Conservation (phyloP, 805 yeast genomes). For the Wickerhamiella lipophila region DNA sequence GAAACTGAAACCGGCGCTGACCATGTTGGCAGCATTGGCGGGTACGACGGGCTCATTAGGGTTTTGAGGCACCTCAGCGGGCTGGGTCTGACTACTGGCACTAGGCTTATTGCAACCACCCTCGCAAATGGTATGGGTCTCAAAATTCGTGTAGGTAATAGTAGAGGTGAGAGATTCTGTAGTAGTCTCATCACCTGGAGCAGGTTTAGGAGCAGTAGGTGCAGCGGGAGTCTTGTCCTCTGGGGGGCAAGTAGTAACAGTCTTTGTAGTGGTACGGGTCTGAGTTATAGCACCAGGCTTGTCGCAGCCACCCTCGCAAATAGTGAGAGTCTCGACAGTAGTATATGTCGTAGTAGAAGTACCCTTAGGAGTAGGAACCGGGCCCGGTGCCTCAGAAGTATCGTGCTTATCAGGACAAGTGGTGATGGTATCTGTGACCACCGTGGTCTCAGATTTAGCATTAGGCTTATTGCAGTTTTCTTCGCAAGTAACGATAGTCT, state of each 20-base stretch:
- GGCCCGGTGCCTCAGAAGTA: background rate
- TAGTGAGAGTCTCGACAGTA: slow-evolving; percentile 5
- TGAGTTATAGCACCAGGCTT: slow-evolving; percentile 2
- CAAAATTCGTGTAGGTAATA: too few species aligned
- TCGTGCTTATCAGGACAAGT: background rate
- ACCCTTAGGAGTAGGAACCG: background rate
- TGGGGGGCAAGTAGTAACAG: slow-evolving; percentile 3
- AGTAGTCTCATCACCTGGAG: background rate
- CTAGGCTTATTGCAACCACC: too few species aligned
- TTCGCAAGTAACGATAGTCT: slow-evolving; percentile 2
- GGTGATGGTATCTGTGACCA: background rate
- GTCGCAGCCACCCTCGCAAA: slow-evolving; percentile 7
- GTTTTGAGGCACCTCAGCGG: background rate
- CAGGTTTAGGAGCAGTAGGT: too few species aligned
- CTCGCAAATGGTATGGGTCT: too few species aligned
- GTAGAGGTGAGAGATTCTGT: background rate
- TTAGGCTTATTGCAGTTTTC: background rate
- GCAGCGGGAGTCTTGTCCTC: background rate
- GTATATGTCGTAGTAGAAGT: background rate
- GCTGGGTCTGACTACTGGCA: background rate
- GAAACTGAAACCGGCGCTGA: background rate
- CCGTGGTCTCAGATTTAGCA: background rate
- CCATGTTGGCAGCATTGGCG: background rate
- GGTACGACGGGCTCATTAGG: background rate
- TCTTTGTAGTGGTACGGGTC: background rate